phyloP scores from a whole-genome alignment of 495 filamentous ascomycete genomes.

The Cercophora newfieldiana region DNA sequence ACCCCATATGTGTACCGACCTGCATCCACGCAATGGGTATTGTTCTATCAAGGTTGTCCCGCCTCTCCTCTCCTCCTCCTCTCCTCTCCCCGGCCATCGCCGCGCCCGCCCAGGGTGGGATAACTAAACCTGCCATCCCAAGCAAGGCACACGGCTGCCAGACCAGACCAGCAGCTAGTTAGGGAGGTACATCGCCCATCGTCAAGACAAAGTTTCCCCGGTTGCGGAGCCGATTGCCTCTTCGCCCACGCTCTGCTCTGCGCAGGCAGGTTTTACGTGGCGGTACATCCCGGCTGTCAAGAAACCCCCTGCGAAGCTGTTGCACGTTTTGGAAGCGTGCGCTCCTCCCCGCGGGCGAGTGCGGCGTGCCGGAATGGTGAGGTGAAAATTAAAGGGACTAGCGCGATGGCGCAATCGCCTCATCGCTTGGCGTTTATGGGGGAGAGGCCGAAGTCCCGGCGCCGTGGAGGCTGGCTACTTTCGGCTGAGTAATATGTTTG shows the following conservation, averaged over 20 bases:
- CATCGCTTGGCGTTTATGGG: neutral
- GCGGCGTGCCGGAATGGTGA: neutral
- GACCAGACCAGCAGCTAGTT: too few species aligned
- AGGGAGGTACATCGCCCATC: neutral
- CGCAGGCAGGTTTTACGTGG: slow-evolving; percentile 4
- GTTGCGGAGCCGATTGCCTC: neutral
- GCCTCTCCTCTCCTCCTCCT: too few species aligned
- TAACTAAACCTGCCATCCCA: neutral
- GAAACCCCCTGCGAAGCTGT: neutral
- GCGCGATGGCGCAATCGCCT: neutral
- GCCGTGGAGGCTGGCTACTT: neutral
- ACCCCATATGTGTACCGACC: neutral
- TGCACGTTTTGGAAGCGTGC: neutral
- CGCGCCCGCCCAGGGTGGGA: too few species aligned
- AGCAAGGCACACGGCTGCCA: neutral
- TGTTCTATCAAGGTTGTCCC: neutral
- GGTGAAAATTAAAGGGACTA: neutral
- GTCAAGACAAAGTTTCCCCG: neutral
- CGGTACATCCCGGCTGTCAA: neutral
- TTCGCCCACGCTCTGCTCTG: too few species aligned
- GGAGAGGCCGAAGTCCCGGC: neutral
- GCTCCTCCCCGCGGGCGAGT: neutral
- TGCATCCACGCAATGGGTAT: neutral
- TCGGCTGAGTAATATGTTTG: neutral
- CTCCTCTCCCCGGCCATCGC: neutral